A percentile compares a stretch with the other conserved stretches of the same genome.
phyloP scores from a whole-genome alignment of 768 basidiomycete species.

The Chalciporus piperatus region DNA sequence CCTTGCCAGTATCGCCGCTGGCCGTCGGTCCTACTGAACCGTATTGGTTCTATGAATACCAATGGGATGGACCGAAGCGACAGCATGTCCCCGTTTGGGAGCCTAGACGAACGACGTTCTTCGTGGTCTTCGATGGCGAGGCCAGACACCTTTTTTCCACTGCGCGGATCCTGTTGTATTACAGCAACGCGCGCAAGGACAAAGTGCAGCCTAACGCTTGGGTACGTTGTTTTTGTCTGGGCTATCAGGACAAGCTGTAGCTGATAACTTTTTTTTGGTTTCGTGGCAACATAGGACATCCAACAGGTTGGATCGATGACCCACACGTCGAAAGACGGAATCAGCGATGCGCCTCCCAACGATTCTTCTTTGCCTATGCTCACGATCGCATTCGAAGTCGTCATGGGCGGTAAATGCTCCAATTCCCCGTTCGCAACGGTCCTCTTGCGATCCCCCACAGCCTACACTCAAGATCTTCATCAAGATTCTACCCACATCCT shows the following conservation, averaged over 20 bases:
- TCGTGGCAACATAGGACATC: constrained; percentile 11
- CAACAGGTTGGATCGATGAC: constrained; percentile 11
- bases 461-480: constrained; percentile 2
- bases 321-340: constrained; percentile 9
- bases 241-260: neutral
- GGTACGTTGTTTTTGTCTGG: constrained; percentile 14
- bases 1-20: neutral
- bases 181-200: constrained; percentile 1
- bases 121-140: constrained; percentile 20
- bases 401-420: constrained; percentile 1
- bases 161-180: constrained; percentile 21
- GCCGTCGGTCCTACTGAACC: neutral
- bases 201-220: constrained; percentile 14
- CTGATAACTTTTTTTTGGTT: neutral
- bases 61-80: constrained; percentile 25
- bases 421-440: constrained; percentile 10
- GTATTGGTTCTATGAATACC: constrained; percentile 17
- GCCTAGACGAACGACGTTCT: constrained; percentile 22
- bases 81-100: constrained; percentile 21
- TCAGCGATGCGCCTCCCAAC: constrained; percentile 7
- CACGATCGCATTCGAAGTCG: constrained; percentile 21
- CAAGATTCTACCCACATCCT: constrained; percentile 5
- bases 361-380: constrained; percentile 16
- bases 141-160: constrained; percentile 21
- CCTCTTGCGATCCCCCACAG: constrained; percentile 11